Evolutionary conservation across 164 flowering plant species (phyloP).

Genomic region (Paratinospora sagittata): DNA sequence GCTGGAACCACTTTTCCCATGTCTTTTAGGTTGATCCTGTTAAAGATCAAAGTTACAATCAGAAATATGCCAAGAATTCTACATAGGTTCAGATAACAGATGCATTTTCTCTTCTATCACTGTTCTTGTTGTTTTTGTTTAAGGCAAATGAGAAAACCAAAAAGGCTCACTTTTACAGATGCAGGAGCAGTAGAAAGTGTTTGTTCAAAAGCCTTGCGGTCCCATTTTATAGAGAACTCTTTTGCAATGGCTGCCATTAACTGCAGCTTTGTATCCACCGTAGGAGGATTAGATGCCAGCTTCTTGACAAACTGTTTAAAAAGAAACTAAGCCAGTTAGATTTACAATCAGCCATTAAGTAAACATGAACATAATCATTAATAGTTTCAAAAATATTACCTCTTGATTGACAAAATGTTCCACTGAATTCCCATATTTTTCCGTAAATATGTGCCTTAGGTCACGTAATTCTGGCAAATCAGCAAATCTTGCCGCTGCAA

Average conservation of each 20-base stretch:
- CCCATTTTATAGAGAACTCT: constrained; percentile 53
- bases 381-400: constrained; percentile 47
- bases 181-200: constrained; percentile 32
- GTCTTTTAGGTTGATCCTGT: constrained; percentile 22
- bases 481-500: constrained; percentile 89
- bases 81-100: not conserved
- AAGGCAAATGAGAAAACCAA: not conserved
- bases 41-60: constrained; percentile 4
- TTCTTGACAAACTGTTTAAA: constrained; percentile 39
- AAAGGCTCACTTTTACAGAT: constrained; percentile 28
- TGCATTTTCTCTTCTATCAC: not conserved
- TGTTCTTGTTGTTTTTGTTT: not conserved
- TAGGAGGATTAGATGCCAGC: constrained; percentile 31
- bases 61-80: not conserved
- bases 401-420: constrained; percentile 50
- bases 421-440: constrained; percentile 59
- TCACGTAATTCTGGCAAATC: constrained; percentile 90
- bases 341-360: not conserved
- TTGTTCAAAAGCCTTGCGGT: constrained; percentile 46
- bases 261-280: constrained; percentile 56
- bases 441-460: constrained; percentile 64
- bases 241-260: constrained; percentile 49
- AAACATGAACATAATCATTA: not conserved
- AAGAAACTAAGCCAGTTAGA: constrained; percentile 11
- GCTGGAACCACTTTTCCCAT: constrained; percentile 10